These are phyloP conservation scores for Aspergillus sclerotiicarbonarius DNA, from an alignment of 495 filamentous ascomycete species.

Conservation along the genomic window DNA sequence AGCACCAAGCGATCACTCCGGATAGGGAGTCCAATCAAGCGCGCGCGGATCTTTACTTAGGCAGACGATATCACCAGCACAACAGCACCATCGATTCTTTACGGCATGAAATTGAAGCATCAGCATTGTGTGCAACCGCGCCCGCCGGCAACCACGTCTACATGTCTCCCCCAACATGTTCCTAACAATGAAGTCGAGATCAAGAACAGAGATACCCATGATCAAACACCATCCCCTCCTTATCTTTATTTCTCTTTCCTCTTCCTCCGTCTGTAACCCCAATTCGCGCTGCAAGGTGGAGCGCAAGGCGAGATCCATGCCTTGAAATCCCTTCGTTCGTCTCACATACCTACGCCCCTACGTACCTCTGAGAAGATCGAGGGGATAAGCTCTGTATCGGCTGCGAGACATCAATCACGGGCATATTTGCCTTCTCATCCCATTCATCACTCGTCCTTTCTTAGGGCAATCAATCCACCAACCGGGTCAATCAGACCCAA, in stretches of 20 bases:
- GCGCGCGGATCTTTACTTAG: conserved; percentile 42
- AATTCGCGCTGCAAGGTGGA: conserved; percentile 56
- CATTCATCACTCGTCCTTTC: background rate
- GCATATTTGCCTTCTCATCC: conserved; percentile 3
- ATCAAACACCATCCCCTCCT: conserved; percentile 9
- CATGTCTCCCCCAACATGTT: background rate
- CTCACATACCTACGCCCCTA: background rate
- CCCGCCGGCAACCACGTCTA: too few relatives aligned
- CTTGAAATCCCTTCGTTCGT: conserved; percentile 47
- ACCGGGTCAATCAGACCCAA: background rate
- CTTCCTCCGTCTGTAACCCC: conserved; percentile 8
- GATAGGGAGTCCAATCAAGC: conserved; percentile 42
- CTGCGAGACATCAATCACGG: conserved; percentile 50
- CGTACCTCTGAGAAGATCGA: background rate
- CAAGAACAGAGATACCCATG: conserved; percentile 30
- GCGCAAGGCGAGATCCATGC: conserved; percentile 55
- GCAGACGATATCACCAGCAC: background rate
- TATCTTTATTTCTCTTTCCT: conserved; percentile 8
- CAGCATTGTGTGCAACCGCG: too few relatives aligned
- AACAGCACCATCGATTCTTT: too few relatives aligned
- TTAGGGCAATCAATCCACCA: background rate
- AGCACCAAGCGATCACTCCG: conserved; percentile 29
- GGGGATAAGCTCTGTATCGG: conserved; percentile 59
- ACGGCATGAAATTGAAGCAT: too few relatives aligned
- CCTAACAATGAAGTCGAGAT: conserved; percentile 13